These are phyloP conservation scores for Coniochaeta sp. DNA, from an alignment of 2,329 filamentous ascomycete species.

Conservation along the genomic window DNA sequence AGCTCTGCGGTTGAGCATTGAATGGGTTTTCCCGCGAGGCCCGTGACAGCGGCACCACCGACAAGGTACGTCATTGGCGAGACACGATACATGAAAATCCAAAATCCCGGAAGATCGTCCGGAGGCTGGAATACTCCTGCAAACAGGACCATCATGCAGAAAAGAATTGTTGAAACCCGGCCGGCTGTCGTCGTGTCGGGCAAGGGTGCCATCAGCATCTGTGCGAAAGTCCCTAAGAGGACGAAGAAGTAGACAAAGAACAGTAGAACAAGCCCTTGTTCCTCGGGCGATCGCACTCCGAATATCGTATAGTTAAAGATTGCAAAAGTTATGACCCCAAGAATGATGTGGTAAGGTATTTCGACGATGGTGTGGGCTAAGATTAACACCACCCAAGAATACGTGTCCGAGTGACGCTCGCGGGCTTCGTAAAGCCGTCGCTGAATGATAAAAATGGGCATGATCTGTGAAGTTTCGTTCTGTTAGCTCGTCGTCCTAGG, in stretches of 20 bases:
- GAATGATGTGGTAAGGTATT: slow-evolving; percentile 58
- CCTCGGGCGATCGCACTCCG: slow-evolving; percentile 33
- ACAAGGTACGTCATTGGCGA: slow-evolving; percentile 71
- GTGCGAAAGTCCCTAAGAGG: slow-evolving; percentile 58
- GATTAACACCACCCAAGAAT: slow-evolving; percentile 61
- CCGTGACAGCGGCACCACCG: slow-evolving; percentile 55
- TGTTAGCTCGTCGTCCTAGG: neutral
- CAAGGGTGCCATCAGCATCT: slow-evolving; percentile 55
- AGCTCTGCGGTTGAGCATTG: slow-evolving; percentile 57
- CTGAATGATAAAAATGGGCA: slow-evolving; percentile 61
- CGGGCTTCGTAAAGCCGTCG: slow-evolving; percentile 61
- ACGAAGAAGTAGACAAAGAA: slow-evolving; percentile 56
- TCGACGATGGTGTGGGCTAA: slow-evolving; percentile 60
- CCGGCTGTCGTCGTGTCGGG: slow-evolving; percentile 56
- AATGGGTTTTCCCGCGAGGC: slow-evolving; percentile 52
- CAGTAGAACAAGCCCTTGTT: slow-evolving; percentile 55
- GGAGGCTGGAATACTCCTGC: slow-evolving; percentile 55
- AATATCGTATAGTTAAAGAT: slow-evolving; percentile 61
- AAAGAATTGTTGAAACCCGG: slow-evolving; percentile 55
- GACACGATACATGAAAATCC: slow-evolving; percentile 70
- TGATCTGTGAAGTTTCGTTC: slow-evolving; percentile 32
- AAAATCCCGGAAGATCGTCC: slow-evolving; percentile 59
- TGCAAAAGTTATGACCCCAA: slow-evolving; percentile 53
- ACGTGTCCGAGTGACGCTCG: slow-evolving; percentile 57
- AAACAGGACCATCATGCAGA: slow-evolving; percentile 57